phyloP scores from a whole-genome alignment of 805 yeast species.

The Pichia deserticola region DNA sequence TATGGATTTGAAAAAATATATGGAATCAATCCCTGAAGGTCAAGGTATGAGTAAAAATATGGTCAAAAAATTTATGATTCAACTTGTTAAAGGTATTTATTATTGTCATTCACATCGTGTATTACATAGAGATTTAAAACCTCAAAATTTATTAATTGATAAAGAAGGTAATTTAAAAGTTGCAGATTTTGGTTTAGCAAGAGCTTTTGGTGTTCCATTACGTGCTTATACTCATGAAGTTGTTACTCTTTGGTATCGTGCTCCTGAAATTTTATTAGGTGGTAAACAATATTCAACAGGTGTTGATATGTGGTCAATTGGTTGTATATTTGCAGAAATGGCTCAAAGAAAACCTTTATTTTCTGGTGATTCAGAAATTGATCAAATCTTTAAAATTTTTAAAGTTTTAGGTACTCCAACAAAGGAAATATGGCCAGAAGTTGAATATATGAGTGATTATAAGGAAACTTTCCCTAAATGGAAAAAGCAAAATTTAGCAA shows the following conservation, averaged over 20 bases:
- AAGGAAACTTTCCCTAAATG: slow-evolving; percentile 91
- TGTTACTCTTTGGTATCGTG: slow-evolving; percentile 95
- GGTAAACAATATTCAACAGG: slow-evolving; percentile 97
- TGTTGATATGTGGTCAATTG: slow-evolving; percentile 98
- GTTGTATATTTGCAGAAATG: slow-evolving; percentile 98
- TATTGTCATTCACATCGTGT: slow-evolving; percentile 94
- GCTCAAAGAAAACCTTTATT: slow-evolving; percentile 89
- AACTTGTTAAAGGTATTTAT: slow-evolving; percentile 80
- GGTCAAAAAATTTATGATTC: slow-evolving; percentile 91
- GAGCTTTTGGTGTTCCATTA: slow-evolving; percentile 96
- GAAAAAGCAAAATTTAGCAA: slow-evolving; percentile 64
- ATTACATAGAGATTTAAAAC: slow-evolving; percentile 91
- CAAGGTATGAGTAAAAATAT: slow-evolving; percentile 83
- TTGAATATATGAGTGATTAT: slow-evolving; percentile 82
- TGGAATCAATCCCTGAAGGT: slow-evolving; percentile 91
- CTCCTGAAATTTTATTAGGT: slow-evolving; percentile 92
- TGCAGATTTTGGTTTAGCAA: slow-evolving; percentile 91
- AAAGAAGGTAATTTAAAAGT: slow-evolving; percentile 90
- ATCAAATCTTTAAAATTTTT: slow-evolving; percentile 90
- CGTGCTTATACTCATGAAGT: slow-evolving; percentile 97
- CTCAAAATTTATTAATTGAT: slow-evolving; percentile 90
- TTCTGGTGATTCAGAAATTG: slow-evolving; percentile 97
- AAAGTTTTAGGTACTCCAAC: slow-evolving; percentile 90
- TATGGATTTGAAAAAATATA: slow-evolving; percentile 89
- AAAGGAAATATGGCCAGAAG: slow-evolving; percentile 93